Evolutionary conservation across 177 flowering plant species (phyloP), one percentile per base, ranked within the genome.

Genomic region (Vitis hybrid): DNA sequence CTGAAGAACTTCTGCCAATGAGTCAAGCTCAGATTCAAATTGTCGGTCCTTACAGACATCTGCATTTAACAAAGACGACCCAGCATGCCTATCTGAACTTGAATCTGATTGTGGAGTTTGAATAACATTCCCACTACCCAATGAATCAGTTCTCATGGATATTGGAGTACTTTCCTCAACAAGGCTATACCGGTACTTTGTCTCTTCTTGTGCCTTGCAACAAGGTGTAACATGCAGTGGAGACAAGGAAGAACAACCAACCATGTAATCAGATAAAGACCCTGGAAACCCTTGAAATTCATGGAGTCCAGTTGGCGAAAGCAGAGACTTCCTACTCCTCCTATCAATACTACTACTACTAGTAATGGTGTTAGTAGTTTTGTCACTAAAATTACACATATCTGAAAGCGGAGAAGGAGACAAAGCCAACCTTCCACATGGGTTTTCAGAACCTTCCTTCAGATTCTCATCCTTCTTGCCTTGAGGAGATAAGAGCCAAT

Each of bases 31-130:
- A 59, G 72, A 60, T 62, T 79, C 74, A 68, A 72, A 65, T 16
- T 55, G 57, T 45, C 53, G 16, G 62, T 75, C 74, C 19, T 33
- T 33, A 10, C 16, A 19, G 63, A 48, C 74, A 48, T 70, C 74
- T 10, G 62, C 49, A 62, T 70, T 55, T 49, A 82, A 56, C 77
- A 75, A 68, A 4, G 84, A 70, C 10, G 51, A 13, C 3, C 68
- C 70, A 64, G 50, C 52, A 68, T 1, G 56, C 50, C 64, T 73
- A 29, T 77, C 84, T 1, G 82, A 76, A 68, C 83, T 81, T 57
- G 86, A 84, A 74, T 85, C 80, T 16, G 97, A 89, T 18, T 82
- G 65, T 11, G 97, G 98, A n/a, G 94, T 93, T 60, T 79, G 84
- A 60, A 89, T 79, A 9, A 87, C 79, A 80, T 92, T 94, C 29